A percentile compares a stretch with the other conserved stretches of the same genome.
Conservation (phyloP, 1,284 basidiomycete species). For the Ustilago curta region DNA sequence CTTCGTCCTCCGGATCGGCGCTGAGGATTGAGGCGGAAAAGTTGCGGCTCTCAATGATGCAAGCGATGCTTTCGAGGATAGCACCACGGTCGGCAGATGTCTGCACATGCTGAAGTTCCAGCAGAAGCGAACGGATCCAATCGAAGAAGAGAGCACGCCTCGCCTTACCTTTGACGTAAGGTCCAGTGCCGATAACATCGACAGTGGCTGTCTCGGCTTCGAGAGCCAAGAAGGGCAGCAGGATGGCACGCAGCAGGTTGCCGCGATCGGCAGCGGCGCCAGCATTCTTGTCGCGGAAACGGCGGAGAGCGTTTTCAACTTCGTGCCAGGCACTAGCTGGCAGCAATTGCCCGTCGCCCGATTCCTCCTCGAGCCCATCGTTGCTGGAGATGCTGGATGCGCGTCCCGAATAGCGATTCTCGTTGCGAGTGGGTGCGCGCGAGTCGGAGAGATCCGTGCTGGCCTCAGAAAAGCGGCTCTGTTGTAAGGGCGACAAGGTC, state of each 20-base stretch:
- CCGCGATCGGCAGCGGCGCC: conserved; percentile 52
- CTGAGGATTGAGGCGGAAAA: conserved; percentile 52
- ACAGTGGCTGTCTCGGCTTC: conserved; percentile 60
- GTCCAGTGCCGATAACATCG: conserved; percentile 45
- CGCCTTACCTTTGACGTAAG: conserved; percentile 46
- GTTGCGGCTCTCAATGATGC: conserved; percentile 64
- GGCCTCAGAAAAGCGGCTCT: conserved; percentile 53
- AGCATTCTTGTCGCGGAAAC: conserved; percentile 48
- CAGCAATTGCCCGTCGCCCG: conserved; percentile 50
- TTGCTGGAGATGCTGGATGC: conserved; percentile 39
- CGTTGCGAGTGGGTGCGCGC: conserved; percentile 42
- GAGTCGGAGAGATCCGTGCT: conserved; percentile 49
- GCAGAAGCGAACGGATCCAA: conserved; percentile 59
- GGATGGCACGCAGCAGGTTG: conserved; percentile 55
- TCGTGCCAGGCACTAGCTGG: conserved; percentile 63
- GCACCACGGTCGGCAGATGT: conserved; percentile 65
- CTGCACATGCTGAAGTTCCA: conserved; percentile 64
- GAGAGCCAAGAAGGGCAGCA: conserved; percentile 64
- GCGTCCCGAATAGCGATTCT: conserved; percentile 34
- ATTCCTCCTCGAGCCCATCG: conserved; percentile 43
- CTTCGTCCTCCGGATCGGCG: conserved; percentile 51
- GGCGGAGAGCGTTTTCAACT: conserved; percentile 54
- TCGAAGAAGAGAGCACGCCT: conserved; percentile 63
- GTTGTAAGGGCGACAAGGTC: conserved; percentile 33
- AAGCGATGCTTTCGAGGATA: conserved; percentile 65